Base-by-base conservation (phyloP, 768 basidiomycete genomes). In the Psilocybe cubensis region DNA sequence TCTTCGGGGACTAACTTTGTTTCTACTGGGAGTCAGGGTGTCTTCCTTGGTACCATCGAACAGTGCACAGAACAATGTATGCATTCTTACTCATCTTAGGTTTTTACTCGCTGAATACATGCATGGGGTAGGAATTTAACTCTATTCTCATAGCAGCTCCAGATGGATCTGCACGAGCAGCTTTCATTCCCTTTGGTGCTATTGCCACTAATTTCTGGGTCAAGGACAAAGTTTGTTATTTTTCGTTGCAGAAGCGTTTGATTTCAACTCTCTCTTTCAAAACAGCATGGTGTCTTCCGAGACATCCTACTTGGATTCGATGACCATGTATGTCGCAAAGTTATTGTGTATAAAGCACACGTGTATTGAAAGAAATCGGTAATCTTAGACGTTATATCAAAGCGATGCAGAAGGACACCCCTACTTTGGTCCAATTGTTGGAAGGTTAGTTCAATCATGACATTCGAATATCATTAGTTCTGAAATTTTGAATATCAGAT, bases 261-360 rank as follows among this genome's bases (percentile, higher is more conserved):
- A n/a, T 3, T 11, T 18, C n/a, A 24, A 25, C 9, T 20, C 21
- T 3, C 29, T 8, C 41, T 42, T 9, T n/a, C n/a, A n/a, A n/a
- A 12, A 41, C 45, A 74, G 73, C 52, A 67, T 54, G 77, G 77
- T 9, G 68, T 63, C 8, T 77, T 79, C 56, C 68, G 79, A 29
- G 82, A 83, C 65, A 72, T 83, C 20, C 65, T 80, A 7, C 70
- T 82, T 3, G 82, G 80, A 0, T 82, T 72, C 58, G 80, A 82
- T 63, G 70, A 81, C 60, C 70, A 74, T 59, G 74, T 75, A 41
- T 20, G 69, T 62, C 51, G 29, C 25, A 29, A 21, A 41, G 4
- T 35, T n/a, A 57, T 6, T 44, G 11, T 45, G 33, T 27, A 24
- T 54, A 25, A 21, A 29, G 6, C 9, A n/a, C 12, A 20, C 27